Percentiles rank a stretch among this genome's conserved stretches.
Evolutionary conservation across 306 rosid genomes (phyloP).

Genomic region (Trichosanthes truncata): DNA sequence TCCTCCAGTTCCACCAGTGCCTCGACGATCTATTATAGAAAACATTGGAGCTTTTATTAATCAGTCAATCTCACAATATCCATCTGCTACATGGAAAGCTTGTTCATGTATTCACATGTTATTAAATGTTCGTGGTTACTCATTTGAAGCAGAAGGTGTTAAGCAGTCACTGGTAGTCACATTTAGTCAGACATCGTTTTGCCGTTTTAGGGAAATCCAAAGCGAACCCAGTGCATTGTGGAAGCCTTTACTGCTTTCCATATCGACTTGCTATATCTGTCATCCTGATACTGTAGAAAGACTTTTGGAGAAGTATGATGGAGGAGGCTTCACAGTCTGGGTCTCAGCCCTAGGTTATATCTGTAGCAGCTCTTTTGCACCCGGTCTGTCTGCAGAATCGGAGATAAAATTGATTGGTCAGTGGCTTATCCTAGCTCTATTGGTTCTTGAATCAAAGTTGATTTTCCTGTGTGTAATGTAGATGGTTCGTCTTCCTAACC

Average conservation of each 20-base stretch:
- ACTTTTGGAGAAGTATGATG: constrained; percentile 49
- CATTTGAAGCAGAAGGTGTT: constrained; percentile 50
- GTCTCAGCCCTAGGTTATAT: constrained; percentile 49
- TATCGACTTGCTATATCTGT: constrained; percentile 76
- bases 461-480: constrained; percentile 8
- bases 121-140: constrained; percentile 51
- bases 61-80: constrained; percentile 69
- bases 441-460: background rate
- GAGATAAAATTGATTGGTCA: constrained; percentile 71
- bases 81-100: constrained; percentile 68
- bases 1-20: constrained; percentile 85
- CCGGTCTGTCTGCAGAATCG: constrained; percentile 40
- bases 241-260: constrained; percentile 76
- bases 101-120: constrained; percentile 77
- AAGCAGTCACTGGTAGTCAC: constrained; percentile 50
- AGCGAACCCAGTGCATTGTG: constrained; percentile 47
- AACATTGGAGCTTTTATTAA: constrained; percentile 56
- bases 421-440: constrained; percentile 18
- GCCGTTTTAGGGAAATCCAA: constrained; percentile 43
- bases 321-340: constrained; percentile 61
- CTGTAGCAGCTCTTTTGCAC: constrained; percentile 43
- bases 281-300: constrained; percentile 64
- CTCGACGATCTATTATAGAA: constrained; percentile 54
- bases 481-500: background rate
- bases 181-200: constrained; percentile 49